Conservation (phyloP, 257 asterid genomes). For the Przewalskia tangutica region DNA sequence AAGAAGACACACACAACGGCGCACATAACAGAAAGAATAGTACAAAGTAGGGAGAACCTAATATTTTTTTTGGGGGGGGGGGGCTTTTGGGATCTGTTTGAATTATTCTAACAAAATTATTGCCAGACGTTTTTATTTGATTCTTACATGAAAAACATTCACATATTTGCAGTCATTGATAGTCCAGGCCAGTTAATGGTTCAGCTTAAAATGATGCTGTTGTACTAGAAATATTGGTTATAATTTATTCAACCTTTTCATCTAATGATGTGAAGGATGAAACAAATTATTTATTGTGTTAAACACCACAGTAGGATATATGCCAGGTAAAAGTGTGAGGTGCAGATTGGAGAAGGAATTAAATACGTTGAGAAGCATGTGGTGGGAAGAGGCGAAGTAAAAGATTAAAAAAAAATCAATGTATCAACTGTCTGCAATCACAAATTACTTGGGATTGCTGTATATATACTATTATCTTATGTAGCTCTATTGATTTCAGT, state of each 20-base stretch:
- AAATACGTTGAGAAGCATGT: not conserved
- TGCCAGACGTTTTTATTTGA: not conserved
- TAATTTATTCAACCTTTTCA: not conserved
- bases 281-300: not conserved
- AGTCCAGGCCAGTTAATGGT: not conserved
- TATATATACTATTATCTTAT: not conserved
- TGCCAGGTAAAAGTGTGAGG: not conserved
- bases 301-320: not conserved
- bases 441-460: not conserved
- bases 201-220: not conserved
- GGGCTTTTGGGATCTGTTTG: not conserved
- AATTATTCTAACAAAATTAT: not conserved
- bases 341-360: not conserved
- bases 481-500: not conserved
- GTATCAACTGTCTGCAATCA: not conserved
- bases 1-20: not conserved
- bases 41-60: not conserved
- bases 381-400: not conserved
- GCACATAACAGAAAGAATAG: not conserved
- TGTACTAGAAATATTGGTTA: not conserved
- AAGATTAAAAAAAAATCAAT: not conserved
- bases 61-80: not conserved
- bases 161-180: not conserved
- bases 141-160: not conserved
- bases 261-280: not conserved